These are phyloP conservation scores for Clitopilus passeckerianus DNA, from an alignment of 768 basidiomycete species.

Conservation along the genomic window DNA sequence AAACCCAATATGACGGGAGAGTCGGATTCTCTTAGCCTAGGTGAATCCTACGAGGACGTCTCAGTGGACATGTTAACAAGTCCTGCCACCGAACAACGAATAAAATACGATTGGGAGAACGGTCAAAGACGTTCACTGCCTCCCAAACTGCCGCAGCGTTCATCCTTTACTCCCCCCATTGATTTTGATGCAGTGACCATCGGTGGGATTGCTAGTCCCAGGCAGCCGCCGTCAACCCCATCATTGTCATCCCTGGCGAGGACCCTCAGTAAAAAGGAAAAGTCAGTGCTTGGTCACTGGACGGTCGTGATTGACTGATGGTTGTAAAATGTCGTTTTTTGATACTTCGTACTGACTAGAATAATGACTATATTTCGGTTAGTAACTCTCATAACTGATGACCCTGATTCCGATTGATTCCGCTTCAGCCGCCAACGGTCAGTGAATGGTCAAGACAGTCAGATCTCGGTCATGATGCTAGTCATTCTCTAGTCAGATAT, in stretches of 20 bases:
- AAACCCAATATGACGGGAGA: constrained; percentile 26
- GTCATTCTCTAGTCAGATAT: too few species aligned
- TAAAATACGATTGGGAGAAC: constrained; percentile 46
- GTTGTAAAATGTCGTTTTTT: too few species aligned
- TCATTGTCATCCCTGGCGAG: constrained; percentile 22
- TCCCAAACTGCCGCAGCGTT: constrained; percentile 44
- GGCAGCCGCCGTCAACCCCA: constrained; percentile 14
- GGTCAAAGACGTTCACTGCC: constrained; percentile 32
- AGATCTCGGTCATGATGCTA: too few species aligned
- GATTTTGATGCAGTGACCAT: not conserved
- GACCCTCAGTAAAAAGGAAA: too few species aligned
- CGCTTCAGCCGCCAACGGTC: too few species aligned
- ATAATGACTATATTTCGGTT: too few species aligned
- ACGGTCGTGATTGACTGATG: too few species aligned
- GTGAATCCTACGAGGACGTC: constrained; percentile 71
- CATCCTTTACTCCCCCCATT: constrained; percentile 6
- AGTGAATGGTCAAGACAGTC: too few species aligned
- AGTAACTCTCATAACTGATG: too few species aligned
- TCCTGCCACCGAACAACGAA: constrained; percentile 40
- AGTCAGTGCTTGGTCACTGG: too few species aligned
- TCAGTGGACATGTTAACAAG: constrained; percentile 50
- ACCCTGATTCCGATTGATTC: too few species aligned
- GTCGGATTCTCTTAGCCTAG: constrained; percentile 50
- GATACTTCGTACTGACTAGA: too few species aligned
- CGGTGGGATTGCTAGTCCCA: constrained; percentile 8